Percentiles rank a stretch among this genome's conserved stretches.
These are phyloP conservation scores for Albophoma yamanashiensis DNA, from an alignment of 2,329 filamentous ascomycete species.

Conservation along the genomic window DNA sequence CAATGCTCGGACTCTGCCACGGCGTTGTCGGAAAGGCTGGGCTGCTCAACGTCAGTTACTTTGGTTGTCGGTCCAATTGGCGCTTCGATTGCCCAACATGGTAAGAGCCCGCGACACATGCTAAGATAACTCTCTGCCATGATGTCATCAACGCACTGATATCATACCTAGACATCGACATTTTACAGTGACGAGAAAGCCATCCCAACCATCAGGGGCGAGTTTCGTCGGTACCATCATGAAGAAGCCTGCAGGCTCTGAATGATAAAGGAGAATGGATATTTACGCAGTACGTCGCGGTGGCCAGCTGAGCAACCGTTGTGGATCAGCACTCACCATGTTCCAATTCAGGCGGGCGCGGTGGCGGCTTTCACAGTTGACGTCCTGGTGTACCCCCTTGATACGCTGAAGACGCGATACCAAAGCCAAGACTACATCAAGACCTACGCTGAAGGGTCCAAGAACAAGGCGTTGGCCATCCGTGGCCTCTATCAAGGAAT, in stretches of 20 bases:
- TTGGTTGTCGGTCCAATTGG: not conserved
- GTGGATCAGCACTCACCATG: too few relatives aligned
- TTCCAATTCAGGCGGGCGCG: constrained; percentile 57
- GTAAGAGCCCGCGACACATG: not conserved
- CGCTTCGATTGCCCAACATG: not conserved
- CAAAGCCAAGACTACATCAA: constrained; percentile 68
- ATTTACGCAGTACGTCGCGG: constrained; percentile 18
- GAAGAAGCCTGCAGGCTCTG: not conserved
- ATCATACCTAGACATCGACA: not conserved
- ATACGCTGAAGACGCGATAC: constrained; percentile 80
- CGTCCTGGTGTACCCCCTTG: constrained; percentile 74
- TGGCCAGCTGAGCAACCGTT: not conserved
- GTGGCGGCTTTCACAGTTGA: constrained; percentile 80
- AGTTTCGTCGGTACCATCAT: not conserved
- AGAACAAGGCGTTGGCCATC: constrained; percentile 43
- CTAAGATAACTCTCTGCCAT: not conserved
- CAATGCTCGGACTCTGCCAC: too few relatives aligned
- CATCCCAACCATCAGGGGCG: not conserved
- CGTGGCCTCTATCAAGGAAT: constrained; percentile 79
- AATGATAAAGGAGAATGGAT: constrained; percentile 10
- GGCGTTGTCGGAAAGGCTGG: too few relatives aligned
- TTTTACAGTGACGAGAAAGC: not conserved
- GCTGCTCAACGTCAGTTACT: too few relatives aligned
- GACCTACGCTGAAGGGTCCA: constrained; percentile 49
- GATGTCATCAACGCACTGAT: not conserved